phyloP scores from a whole-genome alignment of 2,329 filamentous ascomycete species.

The Metarhizium sp. region DNA sequence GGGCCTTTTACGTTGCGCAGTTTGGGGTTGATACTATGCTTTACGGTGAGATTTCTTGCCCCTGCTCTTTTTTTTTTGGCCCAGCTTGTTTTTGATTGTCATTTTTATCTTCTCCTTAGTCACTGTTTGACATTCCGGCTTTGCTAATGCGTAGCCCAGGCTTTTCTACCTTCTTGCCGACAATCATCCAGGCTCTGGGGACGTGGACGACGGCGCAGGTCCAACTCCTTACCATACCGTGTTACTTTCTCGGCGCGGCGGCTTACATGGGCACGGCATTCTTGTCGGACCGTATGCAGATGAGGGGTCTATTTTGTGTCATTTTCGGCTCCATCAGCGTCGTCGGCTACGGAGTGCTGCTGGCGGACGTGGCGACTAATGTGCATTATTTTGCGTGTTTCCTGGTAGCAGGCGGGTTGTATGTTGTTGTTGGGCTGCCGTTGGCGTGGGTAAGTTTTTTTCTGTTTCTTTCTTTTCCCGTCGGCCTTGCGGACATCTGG shows the following conservation, averaged over 20 bases:
- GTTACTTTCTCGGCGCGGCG: slow-evolving; percentile 63
- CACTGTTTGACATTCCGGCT: not conserved
- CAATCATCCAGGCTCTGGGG: slow-evolving; percentile 64
- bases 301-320: slow-evolving; percentile 54
- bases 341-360: slow-evolving; percentile 58
- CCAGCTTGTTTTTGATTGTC: too few relatives aligned
- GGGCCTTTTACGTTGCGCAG: slow-evolving; percentile 58
- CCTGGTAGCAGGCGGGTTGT: slow-evolving; percentile 65
- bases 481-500: not conserved
- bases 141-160: slow-evolving; percentile 28
- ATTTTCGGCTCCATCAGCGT: slow-evolving; percentile 54
- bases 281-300: slow-evolving; percentile 58
- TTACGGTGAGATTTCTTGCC: slow-evolving; percentile 36
- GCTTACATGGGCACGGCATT: slow-evolving; percentile 58
- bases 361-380: slow-evolving; percentile 48
- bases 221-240: slow-evolving; percentile 70
- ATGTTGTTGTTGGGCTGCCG: slow-evolving; percentile 47
- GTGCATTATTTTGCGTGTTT: slow-evolving; percentile 70
- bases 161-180: slow-evolving; percentile 69
- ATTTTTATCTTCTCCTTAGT: not conserved
- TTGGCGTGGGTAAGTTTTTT: slow-evolving; percentile 36
- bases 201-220: slow-evolving; percentile 53
- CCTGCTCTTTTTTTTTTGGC: not conserved
- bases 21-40: slow-evolving; percentile 70
- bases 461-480: slow-evolving; percentile 8